These are phyloP conservation scores for Taphrina deformans DNA, from an alignment of 1,139 yeast genomes.

Conservation along the genomic window DNA sequence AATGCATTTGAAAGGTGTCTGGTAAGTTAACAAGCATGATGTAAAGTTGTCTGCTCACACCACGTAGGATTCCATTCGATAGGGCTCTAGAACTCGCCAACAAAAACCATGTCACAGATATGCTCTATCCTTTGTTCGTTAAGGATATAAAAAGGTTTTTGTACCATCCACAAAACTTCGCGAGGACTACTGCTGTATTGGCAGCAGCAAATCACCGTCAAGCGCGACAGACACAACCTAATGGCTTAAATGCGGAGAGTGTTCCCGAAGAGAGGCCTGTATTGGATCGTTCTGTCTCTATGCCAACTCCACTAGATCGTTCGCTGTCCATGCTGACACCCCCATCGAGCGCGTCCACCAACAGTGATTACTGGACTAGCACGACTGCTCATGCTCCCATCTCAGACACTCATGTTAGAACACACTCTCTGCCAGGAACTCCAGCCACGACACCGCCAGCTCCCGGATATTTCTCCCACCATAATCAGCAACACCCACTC, in stretches of 20 bases:
- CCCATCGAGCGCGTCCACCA: conserved; percentile 32
- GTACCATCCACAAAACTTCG: conserved; percentile 44
- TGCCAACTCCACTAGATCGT: conserved; percentile 28
- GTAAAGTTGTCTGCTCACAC: neutral
- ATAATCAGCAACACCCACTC: conserved; percentile 1
- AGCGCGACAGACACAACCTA: conserved; percentile 39
- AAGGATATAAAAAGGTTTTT: conserved; percentile 63
- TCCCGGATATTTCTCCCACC: conserved; percentile 14
- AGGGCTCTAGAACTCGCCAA: conserved; percentile 90
- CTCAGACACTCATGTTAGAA: conserved; percentile 20
- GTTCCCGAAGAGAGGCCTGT: conserved; percentile 11
- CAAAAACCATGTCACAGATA: conserved; percentile 80
- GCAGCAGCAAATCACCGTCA: conserved; percentile 46
- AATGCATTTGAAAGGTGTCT: conserved; percentile 95
- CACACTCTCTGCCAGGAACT: conserved; percentile 28
- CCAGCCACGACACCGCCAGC: conserved; percentile 33
- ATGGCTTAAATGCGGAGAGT: neutral
- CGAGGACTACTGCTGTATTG: conserved; percentile 47
- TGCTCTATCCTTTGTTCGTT: conserved; percentile 83
- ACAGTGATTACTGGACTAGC: conserved; percentile 25
- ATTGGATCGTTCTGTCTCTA: conserved; percentile 21
- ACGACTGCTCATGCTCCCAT: conserved; percentile 3
- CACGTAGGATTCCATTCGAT: conserved; percentile 72
- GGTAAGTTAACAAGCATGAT: conserved; percentile 49
- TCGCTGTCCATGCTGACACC: conserved; percentile 23